Evolutionary conservation across 495 filamentous ascomycete genomes (phyloP).

Genomic region (Neurospora sp.): DNA sequence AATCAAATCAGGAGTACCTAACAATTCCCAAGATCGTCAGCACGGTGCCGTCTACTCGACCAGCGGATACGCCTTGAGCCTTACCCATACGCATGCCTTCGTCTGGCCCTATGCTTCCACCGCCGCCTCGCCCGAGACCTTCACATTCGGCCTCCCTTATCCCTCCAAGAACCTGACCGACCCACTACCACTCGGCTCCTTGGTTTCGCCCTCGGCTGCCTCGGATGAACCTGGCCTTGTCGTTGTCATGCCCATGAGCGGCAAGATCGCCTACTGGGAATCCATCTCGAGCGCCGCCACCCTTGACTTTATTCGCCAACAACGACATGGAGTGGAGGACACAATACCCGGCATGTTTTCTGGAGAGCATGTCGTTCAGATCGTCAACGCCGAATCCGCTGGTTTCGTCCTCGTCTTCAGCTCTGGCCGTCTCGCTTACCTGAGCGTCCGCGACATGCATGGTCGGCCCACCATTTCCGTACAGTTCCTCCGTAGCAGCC

Average conservation of each 20-base stretch:
- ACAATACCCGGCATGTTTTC: constrained; percentile 60
- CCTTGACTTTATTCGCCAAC: constrained; percentile 63
- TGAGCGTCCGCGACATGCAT: constrained; percentile 74
- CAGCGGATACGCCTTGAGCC: constrained; percentile 64
- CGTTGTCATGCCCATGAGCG: constrained; percentile 68
- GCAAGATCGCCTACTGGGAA: constrained; percentile 90
- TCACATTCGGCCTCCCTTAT: constrained; percentile 65
- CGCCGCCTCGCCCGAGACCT: constrained; percentile 54
- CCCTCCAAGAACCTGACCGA: constrained; percentile 53
- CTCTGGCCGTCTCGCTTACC: constrained; percentile 72
- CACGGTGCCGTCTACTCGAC: constrained; percentile 55
- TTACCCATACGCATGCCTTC: constrained; percentile 70
- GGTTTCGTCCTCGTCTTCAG: constrained; percentile 79
- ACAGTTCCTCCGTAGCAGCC: constrained; percentile 57
- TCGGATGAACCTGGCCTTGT: constrained; percentile 73
- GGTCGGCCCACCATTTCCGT: constrained; percentile 70
- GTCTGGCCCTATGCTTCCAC: constrained; percentile 78
- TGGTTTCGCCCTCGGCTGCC: constrained; percentile 64
- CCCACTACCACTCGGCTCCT: constrained; percentile 64
- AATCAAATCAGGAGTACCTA: constrained; percentile 6
- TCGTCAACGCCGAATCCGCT: constrained; percentile 70
- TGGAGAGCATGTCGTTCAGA: constrained; percentile 64
- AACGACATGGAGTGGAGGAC: constrained; percentile 66
- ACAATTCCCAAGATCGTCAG: constrained; percentile 34
- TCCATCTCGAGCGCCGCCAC: constrained; percentile 75